Percentiles rank a stretch among this genome's conserved stretches.
Evolutionary conservation across 768 basidiomycete species (phyloP).

Genomic region (Trametes sanguinea): DNA sequence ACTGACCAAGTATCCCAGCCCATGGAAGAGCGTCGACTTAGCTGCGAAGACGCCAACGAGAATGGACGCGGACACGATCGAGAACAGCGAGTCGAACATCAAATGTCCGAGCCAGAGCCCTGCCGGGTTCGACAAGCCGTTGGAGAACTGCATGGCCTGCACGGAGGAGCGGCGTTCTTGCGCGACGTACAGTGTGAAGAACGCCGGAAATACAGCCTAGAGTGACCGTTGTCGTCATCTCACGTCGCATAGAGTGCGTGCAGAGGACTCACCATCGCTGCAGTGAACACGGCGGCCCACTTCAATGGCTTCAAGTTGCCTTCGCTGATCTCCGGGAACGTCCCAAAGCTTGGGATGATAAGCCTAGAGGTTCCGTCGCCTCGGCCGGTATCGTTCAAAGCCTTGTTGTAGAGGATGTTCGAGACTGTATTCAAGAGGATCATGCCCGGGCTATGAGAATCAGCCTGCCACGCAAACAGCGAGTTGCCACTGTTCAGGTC

Average conservation of each 20-base stretch:
- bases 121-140: constrained; percentile 69
- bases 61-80: constrained; percentile 58
- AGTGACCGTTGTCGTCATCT: not conserved
- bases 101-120: constrained; percentile 82
- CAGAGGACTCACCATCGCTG: constrained; percentile 50
- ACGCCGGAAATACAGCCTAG: constrained; percentile 78
- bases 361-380: constrained; percentile 42
- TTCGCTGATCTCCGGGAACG: constrained; percentile 57
- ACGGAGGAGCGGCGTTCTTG: constrained; percentile 70
- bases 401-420: constrained; percentile 66
- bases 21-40: constrained; percentile 63
- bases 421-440: constrained; percentile 67
- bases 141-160: constrained; percentile 81
- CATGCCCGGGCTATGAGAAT: constrained; percentile 59
- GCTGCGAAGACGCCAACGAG: constrained; percentile 62
- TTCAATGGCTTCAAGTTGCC: constrained; percentile 63
- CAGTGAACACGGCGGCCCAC: constrained; percentile 76
- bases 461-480: constrained; percentile 72
- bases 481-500: constrained; percentile 50
- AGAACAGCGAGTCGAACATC: constrained; percentile 66
- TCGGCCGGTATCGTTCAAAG: constrained; percentile 53
- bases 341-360: constrained; percentile 57
- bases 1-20: constrained; percentile 57
- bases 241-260: not conserved
- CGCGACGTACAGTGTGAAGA: constrained; percentile 77